Evolutionary conservation across 495 filamentous ascomycete species (phyloP).

Genomic region (Talaromyces nanjingensis): DNA sequence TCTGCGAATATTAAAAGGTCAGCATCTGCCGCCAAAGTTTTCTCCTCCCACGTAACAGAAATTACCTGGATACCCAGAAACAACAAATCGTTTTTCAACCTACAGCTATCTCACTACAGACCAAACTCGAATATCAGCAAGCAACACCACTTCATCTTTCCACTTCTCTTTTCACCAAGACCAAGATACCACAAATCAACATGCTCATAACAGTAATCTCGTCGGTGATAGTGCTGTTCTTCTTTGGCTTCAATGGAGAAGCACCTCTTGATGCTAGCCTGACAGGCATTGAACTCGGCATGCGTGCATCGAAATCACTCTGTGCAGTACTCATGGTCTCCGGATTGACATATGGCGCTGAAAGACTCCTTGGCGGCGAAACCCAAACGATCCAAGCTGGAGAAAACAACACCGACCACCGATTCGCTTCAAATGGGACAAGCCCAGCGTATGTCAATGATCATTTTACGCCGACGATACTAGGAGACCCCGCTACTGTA

Average conservation of each 20-base stretch:
- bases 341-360: neutral
- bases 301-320: neutral
- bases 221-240: neutral
- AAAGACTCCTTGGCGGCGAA: neutral
- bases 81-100: neutral
- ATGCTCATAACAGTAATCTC: neutral
- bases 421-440: neutral
- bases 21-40: neutral
- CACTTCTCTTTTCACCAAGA: constrained; percentile 20
- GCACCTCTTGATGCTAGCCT: neutral
- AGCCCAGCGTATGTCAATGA: neutral
- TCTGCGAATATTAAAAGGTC: neutral
- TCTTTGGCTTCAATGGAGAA: neutral
- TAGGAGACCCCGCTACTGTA: neutral
- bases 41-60: neutral
- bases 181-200: neutral
- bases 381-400: neutral
- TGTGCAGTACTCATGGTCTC: neutral
- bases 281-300: neutral
- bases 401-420: neutral
- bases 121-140: neutral
- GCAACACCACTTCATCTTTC: neutral
- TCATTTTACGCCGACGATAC: neutral
- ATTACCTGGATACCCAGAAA: neutral
- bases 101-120: neutral